Conservation (phyloP, 345 rosid species). For the Ricinus communis region DNA sequence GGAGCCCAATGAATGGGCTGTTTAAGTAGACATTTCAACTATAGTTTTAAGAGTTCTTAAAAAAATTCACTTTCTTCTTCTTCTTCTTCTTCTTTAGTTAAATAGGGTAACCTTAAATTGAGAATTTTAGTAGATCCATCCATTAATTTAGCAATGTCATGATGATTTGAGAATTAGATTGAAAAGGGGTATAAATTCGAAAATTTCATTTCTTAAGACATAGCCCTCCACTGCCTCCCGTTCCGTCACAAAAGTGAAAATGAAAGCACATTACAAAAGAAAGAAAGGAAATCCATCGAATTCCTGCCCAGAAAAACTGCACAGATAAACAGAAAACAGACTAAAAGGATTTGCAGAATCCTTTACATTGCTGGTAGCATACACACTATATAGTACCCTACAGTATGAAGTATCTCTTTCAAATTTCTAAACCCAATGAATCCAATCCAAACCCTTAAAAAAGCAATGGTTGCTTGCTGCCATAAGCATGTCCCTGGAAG, state of each 20-base stretch:
- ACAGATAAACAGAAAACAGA: constrained; percentile 4
- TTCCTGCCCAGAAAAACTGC: neutral
- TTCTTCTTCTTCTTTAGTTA: too few relatives aligned
- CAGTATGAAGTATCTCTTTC: constrained; percentile 20
- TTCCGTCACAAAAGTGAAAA: constrained; percentile 9
- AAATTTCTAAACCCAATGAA: constrained; percentile 12
- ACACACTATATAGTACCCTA: neutral
- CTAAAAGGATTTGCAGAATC: constrained; percentile 16
- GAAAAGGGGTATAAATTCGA: too few relatives aligned
- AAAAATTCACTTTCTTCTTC: too few relatives aligned
- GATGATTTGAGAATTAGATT: too few relatives aligned
- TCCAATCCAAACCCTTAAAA: neutral
- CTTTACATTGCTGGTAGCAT: neutral
- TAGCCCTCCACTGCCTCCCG: constrained; percentile 6
- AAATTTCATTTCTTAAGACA: too few relatives aligned
- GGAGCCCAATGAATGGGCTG: too few relatives aligned
- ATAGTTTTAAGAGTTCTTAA: too few relatives aligned
- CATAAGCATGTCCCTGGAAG: neutral
- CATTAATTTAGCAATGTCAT: too few relatives aligned
- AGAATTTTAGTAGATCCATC: too few relatives aligned
- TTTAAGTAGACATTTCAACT: too few relatives aligned
- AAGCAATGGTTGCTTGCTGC: constrained; percentile 21
- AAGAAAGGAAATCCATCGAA: neutral
- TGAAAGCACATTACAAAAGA: constrained; percentile 7
- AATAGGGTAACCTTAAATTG: too few relatives aligned